Evolutionary conservation across 1,284 basidiomycete species (phyloP).

Genomic region (Ceratobasidium papillatum): DNA sequence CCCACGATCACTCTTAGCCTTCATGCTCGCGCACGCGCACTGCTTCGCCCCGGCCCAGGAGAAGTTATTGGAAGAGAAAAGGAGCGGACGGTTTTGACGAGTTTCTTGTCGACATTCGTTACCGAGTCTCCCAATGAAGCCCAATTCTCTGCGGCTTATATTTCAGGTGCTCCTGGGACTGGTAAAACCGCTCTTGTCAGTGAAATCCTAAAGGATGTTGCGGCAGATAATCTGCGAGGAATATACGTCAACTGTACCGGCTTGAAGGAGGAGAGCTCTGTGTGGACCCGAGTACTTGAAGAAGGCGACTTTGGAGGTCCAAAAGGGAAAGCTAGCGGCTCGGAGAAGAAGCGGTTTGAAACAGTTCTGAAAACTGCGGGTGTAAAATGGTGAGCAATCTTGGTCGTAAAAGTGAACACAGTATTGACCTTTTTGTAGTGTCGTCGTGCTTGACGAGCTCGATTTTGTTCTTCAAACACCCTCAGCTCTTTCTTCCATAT

Average conservation of each 20-base stretch:
- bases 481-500: slow-evolving; percentile 66
- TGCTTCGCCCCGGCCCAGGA: slow-evolving; percentile 67
- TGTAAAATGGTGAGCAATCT: slow-evolving; percentile 67
- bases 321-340: slow-evolving; percentile 47
- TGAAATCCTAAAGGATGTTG: slow-evolving; percentile 57
- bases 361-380: slow-evolving; percentile 48
- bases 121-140: slow-evolving; percentile 48
- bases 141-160: slow-evolving; percentile 63
- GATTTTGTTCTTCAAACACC: slow-evolving; percentile 72
- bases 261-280: slow-evolving; percentile 60
- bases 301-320: slow-evolving; percentile 49
- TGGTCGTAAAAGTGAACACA: slow-evolving; percentile 5
- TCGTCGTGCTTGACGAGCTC: slow-evolving; percentile 80
- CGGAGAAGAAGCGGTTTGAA: slow-evolving; percentile 46
- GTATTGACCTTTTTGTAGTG: slow-evolving; percentile 54
- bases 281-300: slow-evolving; percentile 74
- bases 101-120: slow-evolving; percentile 66
- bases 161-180: slow-evolving; percentile 81
- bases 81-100: slow-evolving; percentile 64
- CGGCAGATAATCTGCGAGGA: slow-evolving; percentile 56
- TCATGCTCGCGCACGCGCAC: slow-evolving; percentile 68
- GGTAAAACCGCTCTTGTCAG: slow-evolving; percentile 84
- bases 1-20: slow-evolving; percentile 48
- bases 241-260: slow-evolving; percentile 81
- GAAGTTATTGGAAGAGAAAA: slow-evolving; percentile 69